Evolutionary conservation across 331 rosid genomes (phyloP).

Genomic region (Quercus lobata): DNA sequence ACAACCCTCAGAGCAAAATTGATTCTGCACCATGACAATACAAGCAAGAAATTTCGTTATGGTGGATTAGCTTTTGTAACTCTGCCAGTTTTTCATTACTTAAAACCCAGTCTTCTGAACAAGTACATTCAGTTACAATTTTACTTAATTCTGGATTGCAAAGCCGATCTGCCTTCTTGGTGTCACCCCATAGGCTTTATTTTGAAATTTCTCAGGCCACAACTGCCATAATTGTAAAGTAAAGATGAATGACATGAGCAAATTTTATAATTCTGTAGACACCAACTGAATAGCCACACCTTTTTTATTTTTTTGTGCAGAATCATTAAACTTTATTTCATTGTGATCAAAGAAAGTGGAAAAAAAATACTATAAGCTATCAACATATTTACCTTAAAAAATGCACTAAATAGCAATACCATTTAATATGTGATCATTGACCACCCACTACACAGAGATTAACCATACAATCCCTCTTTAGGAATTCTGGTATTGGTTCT

Average conservation of each 20-base stretch:
- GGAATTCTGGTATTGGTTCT: conserved; percentile 63
- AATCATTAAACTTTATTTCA: conserved; percentile 12
- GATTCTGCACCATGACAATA: background rate
- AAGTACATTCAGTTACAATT: conserved; percentile 69
- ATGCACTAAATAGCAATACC: conserved; percentile 95
- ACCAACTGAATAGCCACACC: background rate
- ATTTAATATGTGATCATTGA: conserved; percentile 42
- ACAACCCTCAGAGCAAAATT: background rate
- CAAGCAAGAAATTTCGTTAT: conserved; percentile 6
- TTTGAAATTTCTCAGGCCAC: conserved; percentile 96
- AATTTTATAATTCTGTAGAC: background rate
- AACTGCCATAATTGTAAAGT: conserved; percentile 50
- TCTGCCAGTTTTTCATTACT: conserved; percentile 73
- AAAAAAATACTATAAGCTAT: background rate
- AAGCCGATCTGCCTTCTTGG: conserved; percentile 98
- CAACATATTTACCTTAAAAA: conserved; percentile 57
- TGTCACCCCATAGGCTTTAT: conserved; percentile 96
- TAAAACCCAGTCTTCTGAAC: conserved; percentile 90
- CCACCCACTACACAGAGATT: conserved; percentile 96
- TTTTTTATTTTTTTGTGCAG: background rate
- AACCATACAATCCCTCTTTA: conserved; percentile 93
- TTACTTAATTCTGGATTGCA: conserved; percentile 85
- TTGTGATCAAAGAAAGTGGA: background rate
- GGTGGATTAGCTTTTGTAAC: conserved; percentile 58
- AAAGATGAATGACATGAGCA: conserved; percentile 20